Evolutionary conservation across 2,329 filamentous ascomycete species (phyloP), one percentile per base, ranked within the genome.

Genomic region (Aspergillus eucalypticola): DNA sequence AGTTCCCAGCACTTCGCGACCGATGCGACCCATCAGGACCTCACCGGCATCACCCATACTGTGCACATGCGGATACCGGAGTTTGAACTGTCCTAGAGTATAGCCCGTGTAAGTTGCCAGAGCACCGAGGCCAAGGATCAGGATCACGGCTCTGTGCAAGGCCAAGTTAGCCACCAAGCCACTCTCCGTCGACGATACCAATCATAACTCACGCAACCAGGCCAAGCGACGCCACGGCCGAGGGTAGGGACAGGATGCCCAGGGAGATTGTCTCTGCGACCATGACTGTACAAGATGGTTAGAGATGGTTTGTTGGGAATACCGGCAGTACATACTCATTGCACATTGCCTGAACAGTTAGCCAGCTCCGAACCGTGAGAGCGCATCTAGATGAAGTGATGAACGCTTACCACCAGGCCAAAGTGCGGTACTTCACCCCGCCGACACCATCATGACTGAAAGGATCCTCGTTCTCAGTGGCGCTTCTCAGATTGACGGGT

Each of bases 21-120:
- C 87, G 27, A 85, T 75, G 8, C 75, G 77, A n/a, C 89, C 89
- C 66, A 83, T 79, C 58, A 91, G 79, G 58, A 90, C 76, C 46
- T 82, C 77, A 0, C 87, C 88, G 13, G 86, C 88, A 66, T 91
- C 89, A 41, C 86, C 86, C 71, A 90, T 89, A 69, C 85, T 86
- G 57, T 85, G 82, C 46, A 90, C 81, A 15, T 85, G 75, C 2
- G 88, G 86, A 67, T 83, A 81, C 41, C 74, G 75, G 42, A 83
- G 70, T 63, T 84, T 85, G 74, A 87, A 86, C 66, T 85, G 81
- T 10, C 83, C 85, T 48, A 88, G 81, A 2, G 86, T 79, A 67
- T 82, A 86, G 50, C 85, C 84, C 0, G 84, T 86, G 67, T 87
- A 87, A 38, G 81, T 84, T 8, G 85, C 80, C 21, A 87, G 70